Evolutionary conservation across 2,329 filamentous ascomycete genomes (phyloP).

Genomic region (Aspergillus clavatus): DNA sequence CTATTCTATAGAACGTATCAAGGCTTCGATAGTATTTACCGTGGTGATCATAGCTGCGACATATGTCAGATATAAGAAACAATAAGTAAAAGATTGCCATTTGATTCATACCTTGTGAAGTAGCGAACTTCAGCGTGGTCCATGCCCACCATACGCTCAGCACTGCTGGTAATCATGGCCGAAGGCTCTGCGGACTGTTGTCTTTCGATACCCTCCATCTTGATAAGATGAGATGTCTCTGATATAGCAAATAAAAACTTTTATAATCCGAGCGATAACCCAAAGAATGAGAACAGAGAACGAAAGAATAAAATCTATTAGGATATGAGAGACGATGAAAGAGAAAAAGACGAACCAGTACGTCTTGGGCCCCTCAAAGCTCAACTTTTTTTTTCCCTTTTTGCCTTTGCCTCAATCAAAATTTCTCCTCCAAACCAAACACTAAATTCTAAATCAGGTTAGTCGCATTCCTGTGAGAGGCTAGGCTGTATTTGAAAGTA

Average conservation of each 20-base stretch:
- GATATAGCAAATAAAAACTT: not conserved
- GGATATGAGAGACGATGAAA: conserved; percentile 1
- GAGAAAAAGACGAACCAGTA: conserved; percentile 9
- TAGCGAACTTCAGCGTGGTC: conserved; percentile 97
- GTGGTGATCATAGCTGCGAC: conserved; percentile 88
- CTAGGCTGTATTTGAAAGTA: conserved; percentile 13
- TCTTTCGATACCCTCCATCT: conserved; percentile 28
- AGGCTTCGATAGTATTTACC: conserved; percentile 54
- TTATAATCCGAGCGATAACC: not conserved
- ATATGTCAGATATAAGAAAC: conserved; percentile 13
- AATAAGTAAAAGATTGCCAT: not conserved
- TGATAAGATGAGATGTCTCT: conserved; percentile 7
- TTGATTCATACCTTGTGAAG: conserved; percentile 79
- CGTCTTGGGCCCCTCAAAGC: conserved; percentile 13
- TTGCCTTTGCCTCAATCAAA: conserved; percentile 24
- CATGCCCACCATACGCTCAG: conserved; percentile 55
- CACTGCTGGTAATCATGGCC: conserved; percentile 36
- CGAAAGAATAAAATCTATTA: not conserved
- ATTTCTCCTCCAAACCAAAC: conserved; percentile 19
- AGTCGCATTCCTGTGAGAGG: conserved; percentile 1
- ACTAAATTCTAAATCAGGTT: conserved; percentile 10
- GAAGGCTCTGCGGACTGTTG: conserved; percentile 20
- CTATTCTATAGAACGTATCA: conserved; percentile 12
- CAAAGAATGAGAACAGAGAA: not conserved
- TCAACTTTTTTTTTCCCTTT: conserved; percentile 27